These are phyloP conservation scores for Fomitopsis palustris DNA, from an alignment of 1,284 basidiomycete species.

Conservation along the genomic window DNA sequence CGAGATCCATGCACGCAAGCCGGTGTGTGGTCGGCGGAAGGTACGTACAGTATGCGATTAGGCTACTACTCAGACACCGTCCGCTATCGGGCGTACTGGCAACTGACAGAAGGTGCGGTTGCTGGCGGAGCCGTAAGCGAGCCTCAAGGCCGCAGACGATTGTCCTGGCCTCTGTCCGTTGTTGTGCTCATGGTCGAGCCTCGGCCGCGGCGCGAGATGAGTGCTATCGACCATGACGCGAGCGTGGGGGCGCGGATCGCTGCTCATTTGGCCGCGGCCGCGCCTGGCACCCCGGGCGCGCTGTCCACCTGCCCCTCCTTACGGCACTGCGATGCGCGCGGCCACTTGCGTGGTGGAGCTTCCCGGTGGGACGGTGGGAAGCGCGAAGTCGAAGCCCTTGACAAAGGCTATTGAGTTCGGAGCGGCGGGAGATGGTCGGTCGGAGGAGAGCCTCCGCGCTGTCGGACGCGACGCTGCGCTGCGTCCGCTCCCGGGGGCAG, in stretches of 20 bases:
- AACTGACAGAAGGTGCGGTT: too few species aligned
- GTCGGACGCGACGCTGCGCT: background rate
- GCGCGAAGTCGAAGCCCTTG: background rate
- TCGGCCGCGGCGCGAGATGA: background rate
- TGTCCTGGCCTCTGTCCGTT: background rate
- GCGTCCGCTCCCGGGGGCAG: background rate
- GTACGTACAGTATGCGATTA: background rate
- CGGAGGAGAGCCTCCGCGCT: background rate
- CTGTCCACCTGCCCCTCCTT: background rate
- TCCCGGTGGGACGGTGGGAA: background rate
- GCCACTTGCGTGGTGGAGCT: background rate
- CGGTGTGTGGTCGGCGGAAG: background rate
- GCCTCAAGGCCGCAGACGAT: background rate
- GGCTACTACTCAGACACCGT: background rate
- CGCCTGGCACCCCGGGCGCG: too few species aligned
- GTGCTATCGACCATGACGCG: too few species aligned
- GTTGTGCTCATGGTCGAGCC: background rate
- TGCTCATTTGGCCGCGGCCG: too few species aligned
- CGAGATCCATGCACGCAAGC: background rate
- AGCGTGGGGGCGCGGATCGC: too few species aligned
- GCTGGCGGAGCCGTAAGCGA: background rate
- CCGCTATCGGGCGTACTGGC: background rate
- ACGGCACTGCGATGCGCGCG: background rate
- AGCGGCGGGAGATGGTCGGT: background rate
- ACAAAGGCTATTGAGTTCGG: background rate